Base-by-base conservation (phyloP, 129 eudicot species). In the Flaveria brownii region DNA sequence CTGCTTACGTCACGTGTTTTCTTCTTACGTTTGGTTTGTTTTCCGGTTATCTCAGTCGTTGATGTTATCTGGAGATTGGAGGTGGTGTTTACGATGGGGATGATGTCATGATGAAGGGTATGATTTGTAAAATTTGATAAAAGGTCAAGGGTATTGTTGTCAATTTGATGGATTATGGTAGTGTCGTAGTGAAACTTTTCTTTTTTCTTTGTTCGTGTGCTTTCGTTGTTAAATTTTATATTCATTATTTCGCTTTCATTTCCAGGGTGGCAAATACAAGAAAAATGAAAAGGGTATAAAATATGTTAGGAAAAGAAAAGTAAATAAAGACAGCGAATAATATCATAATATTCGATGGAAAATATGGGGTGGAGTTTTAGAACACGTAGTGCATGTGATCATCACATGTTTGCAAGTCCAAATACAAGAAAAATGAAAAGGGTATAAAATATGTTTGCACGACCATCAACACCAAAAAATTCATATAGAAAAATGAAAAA, bases 141-240 rank as follows among this genome's bases (percentile, higher is more conserved):
- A 77, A 9, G 73, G 63, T 54, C 28, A 78, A 82, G 95, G 95
- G 83, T 86, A 84, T 78, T 84, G 71, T 86, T 78, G 95, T 89
- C 95, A 84, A 85, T 73, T 78, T 82, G 42, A 52, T 81, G 81
- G 68, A 56, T 85, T 80, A 79, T 77, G 74, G 51, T 79, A 81
- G 81, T 82, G 78, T 77, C 72, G 51, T 79, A 81, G 81, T 82
- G 78, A 81, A 81, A 75, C 52, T 25, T 71, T 56, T 39, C 30
- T 22, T 63, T 73, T 41, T 76, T 72, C 50, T 79, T 26, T 73
- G 73, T 80, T 56, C 39, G 83, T 73, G 79, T 73, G 79, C 79
- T 68, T 33, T 60, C 51, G 60, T 78, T 71, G 47, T 65, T 20
- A 20, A 20, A 20, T 43, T 63, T 73, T 65, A 52, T 63, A 72